These are phyloP conservation scores for Tuber brumale DNA, from an alignment of 495 filamentous ascomycete species.

Conservation along the genomic window DNA sequence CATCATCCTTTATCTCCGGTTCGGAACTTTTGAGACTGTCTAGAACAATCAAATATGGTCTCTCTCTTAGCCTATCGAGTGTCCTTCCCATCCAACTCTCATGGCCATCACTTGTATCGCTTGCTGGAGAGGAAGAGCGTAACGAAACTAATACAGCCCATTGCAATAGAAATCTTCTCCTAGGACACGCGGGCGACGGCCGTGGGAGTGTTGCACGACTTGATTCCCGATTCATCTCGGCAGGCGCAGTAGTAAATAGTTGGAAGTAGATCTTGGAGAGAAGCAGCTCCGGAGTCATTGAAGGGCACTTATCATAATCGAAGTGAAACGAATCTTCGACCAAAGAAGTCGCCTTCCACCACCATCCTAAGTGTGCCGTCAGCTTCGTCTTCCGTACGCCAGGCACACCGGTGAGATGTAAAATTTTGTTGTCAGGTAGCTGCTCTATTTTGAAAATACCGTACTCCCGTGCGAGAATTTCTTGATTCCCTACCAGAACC, in stretches of 20 bases:
- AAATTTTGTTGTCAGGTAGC: slow-evolving; percentile 22
- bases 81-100: slow-evolving; percentile 18
- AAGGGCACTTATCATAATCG: slow-evolving; percentile 21
- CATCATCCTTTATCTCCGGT: slow-evolving; percentile 15
- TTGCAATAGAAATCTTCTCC: slow-evolving; percentile 7
- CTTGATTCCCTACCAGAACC: neutral
- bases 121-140: slow-evolving; percentile 9
- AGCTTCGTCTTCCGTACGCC: slow-evolving; percentile 27
- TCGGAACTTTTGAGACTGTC: slow-evolving; percentile 27
- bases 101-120: slow-evolving; percentile 9
- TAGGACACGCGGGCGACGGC: neutral
- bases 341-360: slow-evolving; percentile 30
- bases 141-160: slow-evolving; percentile 5
- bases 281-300: slow-evolving; percentile 28
- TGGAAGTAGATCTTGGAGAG: slow-evolving; percentile 18
- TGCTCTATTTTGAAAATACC: slow-evolving; percentile 27
- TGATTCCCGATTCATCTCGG: neutral
- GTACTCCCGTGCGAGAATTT: slow-evolving; percentile 17
- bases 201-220: too few relatives aligned
- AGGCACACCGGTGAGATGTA: slow-evolving; percentile 18
- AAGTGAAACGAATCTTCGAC: slow-evolving; percentile 28
- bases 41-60: slow-evolving; percentile 22
- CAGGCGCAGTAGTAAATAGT: slow-evolving; percentile 9
- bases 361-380: slow-evolving; percentile 22
- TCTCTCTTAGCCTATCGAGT: slow-evolving; percentile 15